Evolutionary conservation across 345 rosid species (phyloP).

Genomic region (Nasturtium officinale): DNA sequence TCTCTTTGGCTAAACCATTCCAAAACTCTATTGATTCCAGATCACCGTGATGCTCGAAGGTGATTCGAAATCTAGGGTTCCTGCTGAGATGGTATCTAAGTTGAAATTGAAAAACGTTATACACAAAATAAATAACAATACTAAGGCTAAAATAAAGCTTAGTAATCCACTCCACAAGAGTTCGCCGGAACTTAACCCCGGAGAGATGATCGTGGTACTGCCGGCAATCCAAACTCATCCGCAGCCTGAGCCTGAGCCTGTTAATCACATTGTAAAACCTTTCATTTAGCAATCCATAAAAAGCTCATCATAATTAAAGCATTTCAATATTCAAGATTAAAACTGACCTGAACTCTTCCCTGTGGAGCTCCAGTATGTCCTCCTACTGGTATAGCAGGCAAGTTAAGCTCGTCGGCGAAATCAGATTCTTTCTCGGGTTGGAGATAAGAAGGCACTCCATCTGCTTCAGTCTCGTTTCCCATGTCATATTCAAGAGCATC

Average conservation of each 20-base stretch:
- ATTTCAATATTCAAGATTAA: not conserved
- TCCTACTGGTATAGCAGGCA: slow-evolving; percentile 82
- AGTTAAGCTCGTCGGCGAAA: slow-evolving; percentile 65
- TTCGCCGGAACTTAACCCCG: slow-evolving; percentile 52
- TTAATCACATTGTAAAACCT: slow-evolving; percentile 29
- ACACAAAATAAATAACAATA: slow-evolving; percentile 17
- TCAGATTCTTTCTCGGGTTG: slow-evolving; percentile 88
- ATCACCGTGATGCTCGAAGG: slow-evolving; percentile 81
- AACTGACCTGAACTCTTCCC: slow-evolving; percentile 68
- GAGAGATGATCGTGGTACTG: slow-evolving; percentile 83
- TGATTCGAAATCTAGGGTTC: slow-evolving; percentile 55
- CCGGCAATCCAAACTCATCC: slow-evolving; percentile 84
- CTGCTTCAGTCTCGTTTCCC: slow-evolving; percentile 85
- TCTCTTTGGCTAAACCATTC: slow-evolving; percentile 64
- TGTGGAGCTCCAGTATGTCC: slow-evolving; percentile 59
- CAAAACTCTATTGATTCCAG: slow-evolving; percentile 62
- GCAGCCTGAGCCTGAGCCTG: slow-evolving; percentile 71
- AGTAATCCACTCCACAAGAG: slow-evolving; percentile 9
- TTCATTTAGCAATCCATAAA: slow-evolving; percentile 2
- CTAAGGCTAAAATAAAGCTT: slow-evolving; percentile 29
- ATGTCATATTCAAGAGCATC: slow-evolving; percentile 95
- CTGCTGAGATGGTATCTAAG: slow-evolving; percentile 43
- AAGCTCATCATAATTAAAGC: not conserved
- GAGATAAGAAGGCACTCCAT: slow-evolving; percentile 88
- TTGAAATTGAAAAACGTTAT: slow-evolving; percentile 15